Percentiles rank a stretch among this genome's conserved stretches.
These are phyloP conservation scores for Tillandsia fasciculata DNA, from an alignment of 176 grass and related monocot species.

Conservation along the genomic window DNA sequence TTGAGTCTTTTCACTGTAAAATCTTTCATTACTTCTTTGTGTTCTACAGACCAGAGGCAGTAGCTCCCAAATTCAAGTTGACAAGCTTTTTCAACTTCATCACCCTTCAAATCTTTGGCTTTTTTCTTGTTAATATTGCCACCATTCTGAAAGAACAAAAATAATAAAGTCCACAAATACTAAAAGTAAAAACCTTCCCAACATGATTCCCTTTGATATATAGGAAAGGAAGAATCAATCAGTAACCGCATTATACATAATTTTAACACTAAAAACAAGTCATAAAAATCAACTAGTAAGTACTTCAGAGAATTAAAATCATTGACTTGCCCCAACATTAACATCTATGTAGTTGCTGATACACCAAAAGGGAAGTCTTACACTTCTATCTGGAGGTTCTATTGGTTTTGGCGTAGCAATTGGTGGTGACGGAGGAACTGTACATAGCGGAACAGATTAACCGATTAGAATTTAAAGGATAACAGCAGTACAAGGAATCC, in stretches of 20 bases:
- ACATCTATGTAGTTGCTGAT: conserved; percentile 6
- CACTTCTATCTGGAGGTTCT: conserved; percentile 16
- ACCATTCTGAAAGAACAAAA: conserved; percentile 26
- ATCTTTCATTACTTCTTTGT: conserved; percentile 89
- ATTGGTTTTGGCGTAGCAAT: conserved; percentile 30
- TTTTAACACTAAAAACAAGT: not conserved
- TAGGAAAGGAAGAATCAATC: not conserved
- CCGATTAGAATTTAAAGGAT: conserved; percentile 8
- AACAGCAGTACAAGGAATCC: conserved; percentile 5
- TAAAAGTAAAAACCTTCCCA: not conserved
- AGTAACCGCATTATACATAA: not conserved
- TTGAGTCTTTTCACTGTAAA: conserved; percentile 65
- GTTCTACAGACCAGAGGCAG: conserved; percentile 92
- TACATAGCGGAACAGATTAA: conserved; percentile 22
- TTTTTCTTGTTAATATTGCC: conserved; percentile 9
- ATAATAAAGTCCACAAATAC: conserved; percentile 8
- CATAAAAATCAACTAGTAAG: not conserved
- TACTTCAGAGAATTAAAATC: not conserved
- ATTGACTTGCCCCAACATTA: not conserved
- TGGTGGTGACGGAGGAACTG: conserved; percentile 44
- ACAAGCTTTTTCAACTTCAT: conserved; percentile 72
- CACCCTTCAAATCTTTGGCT: conserved; percentile 44
- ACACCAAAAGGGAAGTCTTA: conserved; percentile 25
- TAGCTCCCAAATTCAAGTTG: conserved; percentile 95
- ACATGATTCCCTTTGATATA: not conserved